Conservation (phyloP, 1,139 yeast species). For the Blastobotrys indianensis region DNA sequence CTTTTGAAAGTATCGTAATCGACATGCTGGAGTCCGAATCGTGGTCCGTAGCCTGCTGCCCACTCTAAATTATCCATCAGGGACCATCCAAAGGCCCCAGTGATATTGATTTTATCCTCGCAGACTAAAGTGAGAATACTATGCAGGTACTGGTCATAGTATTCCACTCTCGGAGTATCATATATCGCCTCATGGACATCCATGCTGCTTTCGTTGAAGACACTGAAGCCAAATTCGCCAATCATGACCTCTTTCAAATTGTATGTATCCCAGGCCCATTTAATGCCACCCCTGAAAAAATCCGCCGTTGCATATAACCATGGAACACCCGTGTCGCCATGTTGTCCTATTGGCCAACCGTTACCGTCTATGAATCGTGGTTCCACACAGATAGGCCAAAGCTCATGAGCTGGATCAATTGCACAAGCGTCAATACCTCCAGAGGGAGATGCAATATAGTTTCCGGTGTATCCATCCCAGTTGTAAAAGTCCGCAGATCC, state of each 20-base stretch:
- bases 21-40: conserved; percentile 37
- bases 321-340: conserved; percentile 28
- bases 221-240: conserved; percentile 37
- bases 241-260: conserved; percentile 22
- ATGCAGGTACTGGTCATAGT: conserved; percentile 32
- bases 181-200: not conserved
- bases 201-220: conserved; percentile 32
- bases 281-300: conserved; percentile 18
- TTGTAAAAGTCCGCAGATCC: conserved; percentile 32
- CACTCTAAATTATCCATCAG: conserved; percentile 37
- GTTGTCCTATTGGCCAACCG: conserved; percentile 34
- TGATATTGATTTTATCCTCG: conserved; percentile 30
- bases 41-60: conserved; percentile 28
- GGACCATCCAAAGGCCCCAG: conserved; percentile 37
- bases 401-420: conserved; percentile 11
- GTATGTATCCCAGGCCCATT: conserved; percentile 23
- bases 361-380: not conserved
- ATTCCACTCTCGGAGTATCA: conserved; percentile 30
- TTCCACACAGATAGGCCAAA: conserved; percentile 18
- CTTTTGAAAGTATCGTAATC: conserved; percentile 34
- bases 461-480: conserved; percentile 34
- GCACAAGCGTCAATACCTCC: conserved; percentile 18
- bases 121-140: conserved; percentile 28
- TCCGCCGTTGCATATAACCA: conserved; percentile 26
- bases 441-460: conserved; percentile 27